Conservation (phyloP, 2,329 filamentous ascomycete species). For the Knufia fluminis region DNA sequence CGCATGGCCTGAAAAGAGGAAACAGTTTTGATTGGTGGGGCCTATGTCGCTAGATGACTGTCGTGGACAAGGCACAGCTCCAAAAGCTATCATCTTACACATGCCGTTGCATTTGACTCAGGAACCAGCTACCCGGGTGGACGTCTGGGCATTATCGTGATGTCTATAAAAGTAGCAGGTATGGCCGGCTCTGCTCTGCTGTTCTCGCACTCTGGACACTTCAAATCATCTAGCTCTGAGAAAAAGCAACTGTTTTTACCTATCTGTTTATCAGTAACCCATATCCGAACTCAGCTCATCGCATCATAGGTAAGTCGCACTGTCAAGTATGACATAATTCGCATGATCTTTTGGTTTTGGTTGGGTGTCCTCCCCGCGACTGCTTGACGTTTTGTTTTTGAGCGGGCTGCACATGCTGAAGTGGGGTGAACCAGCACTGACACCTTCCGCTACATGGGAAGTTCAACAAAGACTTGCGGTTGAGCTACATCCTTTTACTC, state of each 20-base stretch:
- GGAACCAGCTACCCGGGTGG: background rate
- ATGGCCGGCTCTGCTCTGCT: background rate
- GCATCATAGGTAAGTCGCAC: background rate
- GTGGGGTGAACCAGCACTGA: background rate
- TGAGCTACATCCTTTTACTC: too few species aligned
- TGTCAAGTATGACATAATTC: slow-evolving; percentile 4
- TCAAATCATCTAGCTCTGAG: background rate
- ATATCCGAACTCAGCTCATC: background rate
- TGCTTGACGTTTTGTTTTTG: background rate
- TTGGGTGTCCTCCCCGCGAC: background rate
- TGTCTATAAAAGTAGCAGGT: background rate
- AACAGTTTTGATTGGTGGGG: background rate
- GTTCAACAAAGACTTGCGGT: background rate
- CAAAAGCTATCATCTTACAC: background rate
- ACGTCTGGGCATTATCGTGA: slow-evolving; percentile 1
- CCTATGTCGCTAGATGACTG: background rate
- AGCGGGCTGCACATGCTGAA: background rate
- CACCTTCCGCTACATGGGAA: too few species aligned
- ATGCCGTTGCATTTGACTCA: background rate
- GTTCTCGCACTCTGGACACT: background rate
- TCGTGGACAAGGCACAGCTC: background rate
- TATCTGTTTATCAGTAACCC: background rate
- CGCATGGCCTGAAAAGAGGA: background rate
- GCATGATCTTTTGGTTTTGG: background rate
- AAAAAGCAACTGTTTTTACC: background rate